phyloP scores from a whole-genome alignment of 495 filamentous ascomycete species.

The Articulospora tetracladia region DNA sequence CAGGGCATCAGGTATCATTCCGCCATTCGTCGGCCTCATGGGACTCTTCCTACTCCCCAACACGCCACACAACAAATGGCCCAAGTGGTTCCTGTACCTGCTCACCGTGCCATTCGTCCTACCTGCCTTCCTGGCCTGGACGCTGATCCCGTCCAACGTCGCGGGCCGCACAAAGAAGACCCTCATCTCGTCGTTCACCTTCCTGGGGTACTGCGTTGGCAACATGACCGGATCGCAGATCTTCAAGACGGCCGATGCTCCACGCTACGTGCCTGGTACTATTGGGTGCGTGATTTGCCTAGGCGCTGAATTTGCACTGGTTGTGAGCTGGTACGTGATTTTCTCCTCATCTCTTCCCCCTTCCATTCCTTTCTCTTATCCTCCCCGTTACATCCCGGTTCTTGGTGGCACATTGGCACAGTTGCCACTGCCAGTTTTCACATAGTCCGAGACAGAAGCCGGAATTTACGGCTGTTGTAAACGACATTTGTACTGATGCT shows the following conservation, averaged over 20 bases:
- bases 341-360: no score
- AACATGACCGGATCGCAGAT: slow-evolving; percentile 18
- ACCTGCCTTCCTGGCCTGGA: slow-evolving; percentile 1
- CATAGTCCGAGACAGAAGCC: no score
- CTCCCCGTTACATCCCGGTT: no score
- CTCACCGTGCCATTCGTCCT: slow-evolving; percentile 5
- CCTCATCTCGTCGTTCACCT: slow-evolving; percentile 55
- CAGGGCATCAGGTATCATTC: neutral
- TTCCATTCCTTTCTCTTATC: no score
- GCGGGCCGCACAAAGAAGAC: slow-evolving; percentile 53
- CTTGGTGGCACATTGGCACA: no score
- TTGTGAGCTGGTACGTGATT: slow-evolving; percentile 40
- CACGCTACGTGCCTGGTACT: slow-evolving; percentile 61
- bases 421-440: no score
- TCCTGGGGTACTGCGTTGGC: slow-evolving; percentile 41
- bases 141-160: slow-evolving; percentile 10
- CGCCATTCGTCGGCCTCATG: neutral
- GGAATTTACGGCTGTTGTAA: no score
- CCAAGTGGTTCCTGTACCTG: slow-evolving; percentile 3
- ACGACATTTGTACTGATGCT: neutral
- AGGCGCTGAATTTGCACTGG: slow-evolving; percentile 46
- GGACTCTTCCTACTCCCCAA: slow-evolving; percentile 1
- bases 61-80: slow-evolving; percentile 1
- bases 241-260: slow-evolving; percentile 27
- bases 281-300: slow-evolving; percentile 63